Evolutionary conservation across 2,329 filamentous ascomycete species (phyloP).

Genomic region (Pyrenophora graminea): DNA sequence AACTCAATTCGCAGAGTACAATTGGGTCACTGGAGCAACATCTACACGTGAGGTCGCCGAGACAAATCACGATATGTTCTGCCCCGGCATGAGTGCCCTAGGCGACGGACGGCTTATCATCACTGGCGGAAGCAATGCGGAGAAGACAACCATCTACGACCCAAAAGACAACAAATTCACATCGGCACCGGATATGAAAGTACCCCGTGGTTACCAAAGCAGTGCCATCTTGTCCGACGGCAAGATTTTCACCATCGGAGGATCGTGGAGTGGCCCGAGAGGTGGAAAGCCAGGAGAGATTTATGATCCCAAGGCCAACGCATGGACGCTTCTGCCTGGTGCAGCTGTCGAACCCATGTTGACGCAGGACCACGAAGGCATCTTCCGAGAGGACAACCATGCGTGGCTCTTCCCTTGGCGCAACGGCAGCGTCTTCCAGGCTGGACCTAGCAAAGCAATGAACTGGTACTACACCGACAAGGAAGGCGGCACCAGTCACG

Average conservation of each 20-base stretch:
- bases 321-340: conserved; percentile 22
- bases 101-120: conserved; percentile 23
- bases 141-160: conserved; percentile 24
- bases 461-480: conserved; percentile 59
- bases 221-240: conserved; percentile 23
- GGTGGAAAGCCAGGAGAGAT: conserved; percentile 24
- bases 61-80: conserved; percentile 31
- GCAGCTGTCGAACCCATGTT: conserved; percentile 23
- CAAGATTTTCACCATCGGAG: conserved; percentile 27
- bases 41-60: conserved; percentile 22
- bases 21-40: conserved; percentile 16
- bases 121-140: conserved; percentile 24
- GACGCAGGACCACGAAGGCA: conserved; percentile 22
- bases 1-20: conserved; percentile 29
- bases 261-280: conserved; percentile 18
- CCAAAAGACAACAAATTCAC: conserved; percentile 19
- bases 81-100: conserved; percentile 24
- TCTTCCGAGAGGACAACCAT: conserved; percentile 26
- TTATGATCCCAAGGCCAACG: conserved; percentile 18
- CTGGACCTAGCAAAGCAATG: conserved; percentile 57
- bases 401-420: conserved; percentile 27
- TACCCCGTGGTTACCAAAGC: conserved; percentile 23
- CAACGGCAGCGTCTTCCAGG: conserved; percentile 53
- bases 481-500: conserved; percentile 47
- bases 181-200: conserved; percentile 20